Evolutionary conservation across 192 early-diverging fungal species (phyloP).

Genomic region (Spizellomyces sp.): DNA sequence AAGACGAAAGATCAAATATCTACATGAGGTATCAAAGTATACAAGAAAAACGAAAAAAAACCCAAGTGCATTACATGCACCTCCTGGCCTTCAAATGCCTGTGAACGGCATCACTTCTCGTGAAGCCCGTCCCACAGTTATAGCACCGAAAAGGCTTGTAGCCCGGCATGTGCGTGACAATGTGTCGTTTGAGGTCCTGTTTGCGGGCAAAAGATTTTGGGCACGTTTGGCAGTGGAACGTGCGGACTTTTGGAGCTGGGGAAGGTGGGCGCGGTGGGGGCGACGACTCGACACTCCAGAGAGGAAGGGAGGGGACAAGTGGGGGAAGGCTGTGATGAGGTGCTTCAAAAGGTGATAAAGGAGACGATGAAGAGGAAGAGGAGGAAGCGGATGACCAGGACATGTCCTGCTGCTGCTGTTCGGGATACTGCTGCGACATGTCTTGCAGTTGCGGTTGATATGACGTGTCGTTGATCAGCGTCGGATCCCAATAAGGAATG

Average conservation of each 20-base stretch:
- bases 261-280: neutral
- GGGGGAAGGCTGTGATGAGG: neutral
- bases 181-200: conserved; percentile 30
- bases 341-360: neutral
- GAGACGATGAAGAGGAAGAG: neutral
- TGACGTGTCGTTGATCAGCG: no score
- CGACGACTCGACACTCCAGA: neutral
- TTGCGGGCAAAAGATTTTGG: conserved; percentile 24
- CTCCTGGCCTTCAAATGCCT: conserved; percentile 29
- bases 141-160: conserved; percentile 31
- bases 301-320: neutral
- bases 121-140: conserved; percentile 36
- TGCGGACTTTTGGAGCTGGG: neutral
- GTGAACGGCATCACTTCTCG: conserved; percentile 37
- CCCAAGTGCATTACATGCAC: neutral
- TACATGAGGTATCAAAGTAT: no score
- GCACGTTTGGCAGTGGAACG: neutral
- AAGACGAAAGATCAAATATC: no score
- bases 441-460: neutral
- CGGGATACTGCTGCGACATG: neutral
- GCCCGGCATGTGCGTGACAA: conserved; percentile 20
- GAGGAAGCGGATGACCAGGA: no score
- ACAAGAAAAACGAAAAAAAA: neutral
- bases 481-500: no score
- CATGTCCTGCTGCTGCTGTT: no score